Base-by-base conservation (phyloP, 2,329 filamentous ascomycete genomes). In the Corynespora cassiicola region DNA sequence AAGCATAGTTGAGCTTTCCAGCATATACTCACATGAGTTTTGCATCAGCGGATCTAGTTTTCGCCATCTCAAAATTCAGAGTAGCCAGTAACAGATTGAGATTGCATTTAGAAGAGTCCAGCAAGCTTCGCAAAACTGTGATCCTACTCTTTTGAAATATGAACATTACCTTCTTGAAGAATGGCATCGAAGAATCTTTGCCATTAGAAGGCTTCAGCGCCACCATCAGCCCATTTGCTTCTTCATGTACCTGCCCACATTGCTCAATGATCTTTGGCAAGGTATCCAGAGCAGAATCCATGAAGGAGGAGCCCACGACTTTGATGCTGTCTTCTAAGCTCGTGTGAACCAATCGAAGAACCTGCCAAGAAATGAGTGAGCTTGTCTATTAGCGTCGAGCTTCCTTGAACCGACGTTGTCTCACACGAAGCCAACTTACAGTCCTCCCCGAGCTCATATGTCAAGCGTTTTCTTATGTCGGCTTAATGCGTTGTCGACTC, bases 111-210 rank as follows among this genome's bases (percentile, higher is more conserved):
- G 39, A 36, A 4, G 31, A 34, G 22, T 36, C 31, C n/a, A 39
- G 15, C 16, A 36, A 31, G 22, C 31, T 31, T 14, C 26, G 9
- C 16, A 36, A 30, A 8, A 42, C 31, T 12, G 15, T 28, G 17
- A 37, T 37, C 22, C 39, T 31, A 21, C 33, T 42, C 34, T 37
- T 42, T 22, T 37, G 26, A 19, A 42, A 42, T 11, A 42, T 31
- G 33, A 42, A 42, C 11, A 21, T 15, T 18, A 42, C 27, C 8
- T 33, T 32, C 27, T 42, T 36, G 12, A 37, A 26, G 28, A 36
- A 42, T 11, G 39, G 39, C 15, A 42, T 27, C 8, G 33, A 42
- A 10, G 22, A 29, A 21, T 35, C 12, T 15, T 14, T 36, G 3
- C 25, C n/a, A n/a, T n/a, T 18, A 9, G 30, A 18, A 5, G 31